Conservation (phyloP, 257 asterid genomes). For the Galeopsis tetrahit region DNA sequence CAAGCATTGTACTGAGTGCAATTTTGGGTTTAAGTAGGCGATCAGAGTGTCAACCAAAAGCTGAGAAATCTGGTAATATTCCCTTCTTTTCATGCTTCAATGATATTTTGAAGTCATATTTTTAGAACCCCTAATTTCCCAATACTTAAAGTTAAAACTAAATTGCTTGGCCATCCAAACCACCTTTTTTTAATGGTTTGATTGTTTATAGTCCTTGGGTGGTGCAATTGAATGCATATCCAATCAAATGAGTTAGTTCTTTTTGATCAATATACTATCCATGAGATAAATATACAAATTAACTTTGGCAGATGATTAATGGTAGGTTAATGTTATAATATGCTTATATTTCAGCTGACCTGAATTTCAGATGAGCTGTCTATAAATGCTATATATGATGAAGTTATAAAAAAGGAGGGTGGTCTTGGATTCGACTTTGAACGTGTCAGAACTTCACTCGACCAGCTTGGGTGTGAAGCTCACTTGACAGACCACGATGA, state of each 20-base stretch:
- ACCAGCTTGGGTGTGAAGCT: slow-evolving; percentile 69
- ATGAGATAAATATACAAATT: not conserved
- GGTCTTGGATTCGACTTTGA: slow-evolving; percentile 74
- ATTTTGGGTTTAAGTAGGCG: slow-evolving; percentile 57
- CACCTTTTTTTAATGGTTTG: not conserved
- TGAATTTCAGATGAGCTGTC: slow-evolving; percentile 64
- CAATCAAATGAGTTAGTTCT: slow-evolving; percentile 17
- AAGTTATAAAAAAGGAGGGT: slow-evolving; percentile 71
- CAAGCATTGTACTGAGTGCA: slow-evolving; percentile 76
- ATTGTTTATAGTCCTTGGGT: not conserved
- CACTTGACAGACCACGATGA: slow-evolving; percentile 53
- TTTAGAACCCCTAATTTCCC: not conserved
- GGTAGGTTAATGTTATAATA: not conserved
- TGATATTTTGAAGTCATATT: slow-evolving; percentile 13
- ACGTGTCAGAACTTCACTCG: slow-evolving; percentile 61
- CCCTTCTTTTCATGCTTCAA: slow-evolving; percentile 4
- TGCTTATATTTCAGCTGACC: not conserved
- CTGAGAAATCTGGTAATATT: slow-evolving; percentile 62
- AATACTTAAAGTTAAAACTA: not conserved
- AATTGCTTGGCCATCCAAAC: not conserved
- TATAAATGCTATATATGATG: slow-evolving; percentile 66
- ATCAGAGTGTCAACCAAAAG: slow-evolving; percentile 50
- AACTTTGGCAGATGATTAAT: not conserved
- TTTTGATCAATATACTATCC: not conserved
- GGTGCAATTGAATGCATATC: slow-evolving; percentile 6